Evolutionary conservation across 768 basidiomycete genomes (phyloP).

Genomic region (Flagelloscypha sp.): DNA sequence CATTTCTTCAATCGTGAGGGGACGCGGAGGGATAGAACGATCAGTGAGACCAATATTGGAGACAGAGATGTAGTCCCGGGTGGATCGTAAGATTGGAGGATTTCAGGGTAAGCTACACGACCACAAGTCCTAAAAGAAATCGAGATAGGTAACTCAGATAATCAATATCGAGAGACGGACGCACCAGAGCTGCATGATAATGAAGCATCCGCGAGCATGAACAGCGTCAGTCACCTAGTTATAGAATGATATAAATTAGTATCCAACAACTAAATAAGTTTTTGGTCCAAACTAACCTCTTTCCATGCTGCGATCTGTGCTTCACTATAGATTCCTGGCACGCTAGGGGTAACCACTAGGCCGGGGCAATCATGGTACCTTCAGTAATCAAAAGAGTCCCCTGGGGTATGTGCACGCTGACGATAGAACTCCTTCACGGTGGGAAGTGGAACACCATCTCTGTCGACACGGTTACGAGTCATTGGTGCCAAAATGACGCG

Average conservation of each 20-base stretch:
- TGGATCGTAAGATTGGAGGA: constrained; percentile 8
- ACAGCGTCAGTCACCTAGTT: constrained; percentile 40
- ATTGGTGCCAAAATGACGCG: constrained; percentile 36
- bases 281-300: constrained; percentile 4
- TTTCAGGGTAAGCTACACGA: constrained; percentile 14
- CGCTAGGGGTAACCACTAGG: no score
- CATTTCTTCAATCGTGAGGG: constrained; percentile 22
- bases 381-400: constrained; percentile 12
- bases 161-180: constrained; percentile 18
- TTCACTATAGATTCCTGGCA: constrained; percentile 14
- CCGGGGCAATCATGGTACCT: constrained; percentile 1
- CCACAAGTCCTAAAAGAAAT: constrained; percentile 41
- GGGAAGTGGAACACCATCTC: constrained; percentile 19
- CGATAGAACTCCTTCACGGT: constrained; percentile 28
- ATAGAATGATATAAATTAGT: no score
- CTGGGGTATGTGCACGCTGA: constrained; percentile 29
- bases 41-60: constrained; percentile 14
- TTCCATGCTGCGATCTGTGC: constrained; percentile 15
- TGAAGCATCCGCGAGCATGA: constrained; percentile 38
- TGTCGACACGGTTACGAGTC: constrained; percentile 29
- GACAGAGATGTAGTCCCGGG: constrained; percentile 18
- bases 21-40: constrained; percentile 11
- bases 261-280: no score
- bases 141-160: no score
- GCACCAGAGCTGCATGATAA: constrained; percentile 37